These are phyloP conservation scores for Agrocybe chaxingu DNA, from an alignment of 768 basidiomycete species.

Conservation along the genomic window DNA sequence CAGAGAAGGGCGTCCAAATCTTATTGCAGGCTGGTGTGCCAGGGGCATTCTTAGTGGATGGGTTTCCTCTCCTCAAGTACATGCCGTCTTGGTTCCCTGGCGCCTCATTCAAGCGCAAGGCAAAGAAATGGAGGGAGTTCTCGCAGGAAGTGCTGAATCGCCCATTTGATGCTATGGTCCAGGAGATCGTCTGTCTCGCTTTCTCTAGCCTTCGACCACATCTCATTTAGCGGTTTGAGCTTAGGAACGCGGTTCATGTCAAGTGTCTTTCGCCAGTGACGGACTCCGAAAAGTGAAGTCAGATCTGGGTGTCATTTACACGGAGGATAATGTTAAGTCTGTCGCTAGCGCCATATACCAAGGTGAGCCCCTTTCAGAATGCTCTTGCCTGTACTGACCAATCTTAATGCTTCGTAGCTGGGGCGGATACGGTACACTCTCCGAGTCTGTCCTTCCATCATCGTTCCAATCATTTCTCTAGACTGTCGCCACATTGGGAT, in stretches of 20 bases:
- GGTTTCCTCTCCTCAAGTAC: constrained; percentile 20
- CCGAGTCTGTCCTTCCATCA: not conserved
- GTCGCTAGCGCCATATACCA: constrained; percentile 20
- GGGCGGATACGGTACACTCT: constrained; percentile 7
- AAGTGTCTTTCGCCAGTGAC: constrained; percentile 15
- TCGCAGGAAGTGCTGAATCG: constrained; percentile 29
- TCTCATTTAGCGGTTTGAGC: too few relatives aligned
- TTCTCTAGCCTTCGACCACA: not conserved
- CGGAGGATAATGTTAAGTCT: constrained; percentile 14
- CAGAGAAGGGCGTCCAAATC: constrained; percentile 3
- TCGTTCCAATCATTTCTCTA: not conserved
- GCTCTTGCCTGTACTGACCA: too few relatives aligned
- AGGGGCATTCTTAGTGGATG: constrained; percentile 25
- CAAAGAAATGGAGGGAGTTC: constrained; percentile 31
- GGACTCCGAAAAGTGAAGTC: constrained; percentile 8
- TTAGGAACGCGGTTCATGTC: constrained; percentile 13
- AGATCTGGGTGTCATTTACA: constrained; percentile 3
- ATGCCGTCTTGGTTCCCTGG: constrained; percentile 29
- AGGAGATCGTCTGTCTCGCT: constrained; percentile 18
- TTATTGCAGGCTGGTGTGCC: constrained; percentile 19
- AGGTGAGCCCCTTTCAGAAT: constrained; percentile 1
- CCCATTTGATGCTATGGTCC: constrained; percentile 28
- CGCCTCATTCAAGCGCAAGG: constrained; percentile 31
- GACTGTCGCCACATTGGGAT: not conserved
- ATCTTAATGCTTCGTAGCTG: constrained; percentile 1